Base-by-base conservation (phyloP, 2,329 filamentous ascomycete genomes). In the Fusarium devonianum region DNA sequence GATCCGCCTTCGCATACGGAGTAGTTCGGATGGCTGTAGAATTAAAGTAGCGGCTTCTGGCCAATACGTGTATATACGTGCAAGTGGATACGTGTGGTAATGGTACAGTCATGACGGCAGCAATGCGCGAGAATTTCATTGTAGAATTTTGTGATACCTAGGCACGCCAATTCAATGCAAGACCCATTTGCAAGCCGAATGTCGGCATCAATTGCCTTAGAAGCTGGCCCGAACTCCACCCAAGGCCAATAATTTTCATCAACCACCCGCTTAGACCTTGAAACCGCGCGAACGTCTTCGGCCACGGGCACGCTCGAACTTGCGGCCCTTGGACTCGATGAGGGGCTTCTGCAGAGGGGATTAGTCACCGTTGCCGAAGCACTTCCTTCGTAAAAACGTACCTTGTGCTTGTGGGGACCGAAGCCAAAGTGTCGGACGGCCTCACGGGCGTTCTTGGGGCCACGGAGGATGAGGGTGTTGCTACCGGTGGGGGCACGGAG, bases 351-450 rank as follows among this genome's bases (percentile, higher is more conserved):
- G 66, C 55, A 70, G 29, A 57, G 52, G 32, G 44, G 36, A 62
- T 78, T 62, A 79, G 74, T 58, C 0, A 22, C 2, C 32, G 36
- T 32, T 14, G 4, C 10, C 7, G 3, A 2, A 3, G 8, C 5
- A 2, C 3, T 4, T 17, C 2, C 5, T 18, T 4, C 4, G 4
- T 8, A 11, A 14, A 35, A 21, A 73, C 82, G 66, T 76, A 91
- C 90, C 89, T 97, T 99, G 88, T 96, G 83, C 78, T 87, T 92
- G 87, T 99, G 94, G 65, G 94, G 94, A 67, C 94, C 95, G 70
- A 99, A 89, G 75, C 95, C 94, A 75, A 99, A 99, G 84, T 99
- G 95, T 89, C 96, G 97, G 78, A 97, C 83, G 61, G 94, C 90
- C 87, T 99, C 94, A 75, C 94, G 88, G 69, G 91, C 78, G 81